Base-by-base conservation (phyloP, 2,329 filamentous ascomycete species). In the Exutisphaerella laricina region DNA sequence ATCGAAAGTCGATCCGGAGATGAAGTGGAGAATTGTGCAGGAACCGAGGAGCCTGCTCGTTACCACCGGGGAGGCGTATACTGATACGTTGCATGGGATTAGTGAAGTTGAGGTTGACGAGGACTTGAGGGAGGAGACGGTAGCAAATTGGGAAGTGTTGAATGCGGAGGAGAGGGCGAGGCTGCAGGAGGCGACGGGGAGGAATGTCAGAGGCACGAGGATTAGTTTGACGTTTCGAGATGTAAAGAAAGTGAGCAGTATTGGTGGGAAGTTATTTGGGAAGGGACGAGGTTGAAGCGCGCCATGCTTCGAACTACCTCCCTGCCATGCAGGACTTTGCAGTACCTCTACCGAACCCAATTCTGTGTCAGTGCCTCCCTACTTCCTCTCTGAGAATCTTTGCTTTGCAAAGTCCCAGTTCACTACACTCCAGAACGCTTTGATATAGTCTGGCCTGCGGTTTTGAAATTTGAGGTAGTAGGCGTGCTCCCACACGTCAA, bases 401-500 rank as follows among this genome's bases (percentile, higher is more conserved):
- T 53, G 50, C 39, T 44, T 49, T 18, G 52, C 52, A 32, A 55
- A 55, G 25, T 81, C 78, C 85, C 84, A 88, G 68, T 87, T 88
- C 59, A 88, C 79, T 22, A 88, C 77, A 23, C 79, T 79, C 84
- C 84, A 88, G 55, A 88, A 84, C 49, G 84, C 84, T 48, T 84
- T 77, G 5, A 87, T 75, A 55, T 89, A 89, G 0, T 79, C 78
- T 1, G 80, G 81, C 65, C 88, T 87, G 46, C 80, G 79, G 57
- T 88, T 88, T 45, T 83, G 70, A 56, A 88, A 89, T 77, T 87
- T 86, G 13, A 94, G 68, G 61, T 94, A 94, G 62, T 94, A 94
- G 1, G 88, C 88, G 69, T 94, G 88, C 70, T 94, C 88, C 88
- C 87, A 94, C 79, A 94, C 90, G 63, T 94, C 88, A 2, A 94